These are phyloP conservation scores for Fraxinus floribunda DNA, from an alignment of 305 asterid species.

Conservation along the genomic window DNA sequence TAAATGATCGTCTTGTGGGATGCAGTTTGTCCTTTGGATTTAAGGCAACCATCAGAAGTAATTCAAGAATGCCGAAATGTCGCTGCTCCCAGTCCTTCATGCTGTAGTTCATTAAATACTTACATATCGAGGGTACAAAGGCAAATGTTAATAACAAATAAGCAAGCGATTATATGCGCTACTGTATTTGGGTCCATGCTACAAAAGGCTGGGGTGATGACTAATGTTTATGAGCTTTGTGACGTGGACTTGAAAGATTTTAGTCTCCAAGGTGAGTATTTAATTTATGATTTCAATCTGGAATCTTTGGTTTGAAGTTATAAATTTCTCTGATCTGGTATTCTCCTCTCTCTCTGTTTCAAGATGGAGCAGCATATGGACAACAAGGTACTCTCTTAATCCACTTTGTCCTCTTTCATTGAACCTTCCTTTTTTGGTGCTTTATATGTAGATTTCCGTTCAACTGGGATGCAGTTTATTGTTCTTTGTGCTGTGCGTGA, in stretches of 20 bases:
- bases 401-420: conserved; percentile 10
- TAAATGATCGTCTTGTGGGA: conserved; percentile 17
- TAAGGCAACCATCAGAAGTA: conserved; percentile 77
- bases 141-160: conserved; percentile 92
- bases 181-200: conserved; percentile 75
- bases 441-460: not conserved
- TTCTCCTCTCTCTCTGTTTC: conserved; percentile 19
- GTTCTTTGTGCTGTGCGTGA: not conserved
- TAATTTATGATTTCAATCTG: conserved; percentile 8
- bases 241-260: conserved; percentile 96
- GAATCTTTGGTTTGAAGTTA: conserved; percentile 8
- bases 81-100: conserved; percentile 83
- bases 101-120: conserved; percentile 76
- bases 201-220: conserved; percentile 82
- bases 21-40: conserved; percentile 89
- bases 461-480: not conserved
- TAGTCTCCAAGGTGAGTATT: conserved; percentile 81
- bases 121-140: conserved; percentile 70
- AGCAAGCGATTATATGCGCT: conserved; percentile 89
- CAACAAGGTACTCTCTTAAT: conserved; percentile 59
- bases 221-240: conserved; percentile 85
- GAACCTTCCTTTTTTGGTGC: not conserved
- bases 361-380: conserved; percentile 64
- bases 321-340: conserved; percentile 29
- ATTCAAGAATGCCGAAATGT: conserved; percentile 69